A percentile compares a stretch with the other conserved stretches of the same genome.
phyloP scores from a whole-genome alignment of 2,329 filamentous ascomycete genomes.

The Fusarium equiseti region DNA sequence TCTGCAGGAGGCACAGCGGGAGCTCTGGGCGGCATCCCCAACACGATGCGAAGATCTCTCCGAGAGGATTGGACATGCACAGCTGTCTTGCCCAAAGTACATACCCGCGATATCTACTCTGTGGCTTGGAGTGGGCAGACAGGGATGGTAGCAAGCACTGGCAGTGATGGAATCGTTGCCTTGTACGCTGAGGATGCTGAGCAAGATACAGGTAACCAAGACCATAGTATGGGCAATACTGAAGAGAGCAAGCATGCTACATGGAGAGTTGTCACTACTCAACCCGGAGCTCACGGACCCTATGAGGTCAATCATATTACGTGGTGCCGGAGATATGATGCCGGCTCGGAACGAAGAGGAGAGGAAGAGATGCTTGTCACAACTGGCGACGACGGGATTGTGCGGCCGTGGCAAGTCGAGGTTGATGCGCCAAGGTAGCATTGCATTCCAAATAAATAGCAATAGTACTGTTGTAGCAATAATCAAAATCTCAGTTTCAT shows the following conservation, averaged over 20 bases:
- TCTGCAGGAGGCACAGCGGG: conserved; percentile 52
- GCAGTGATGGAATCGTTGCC: conserved; percentile 85
- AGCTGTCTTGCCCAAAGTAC: conserved; percentile 77
- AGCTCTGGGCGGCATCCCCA: conserved; percentile 77
- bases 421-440: conserved; percentile 29
- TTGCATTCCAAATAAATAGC: conserved; percentile 8
- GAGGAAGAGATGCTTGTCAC: conserved; percentile 88
- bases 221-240: conserved; percentile 43
- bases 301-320: conserved; percentile 94
- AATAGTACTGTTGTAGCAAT: not conserved
- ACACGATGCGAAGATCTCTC: conserved; percentile 82
- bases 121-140: conserved; percentile 83
- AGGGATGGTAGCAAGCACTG: conserved; percentile 86
- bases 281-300: conserved; percentile 84
- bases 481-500: not conserved
- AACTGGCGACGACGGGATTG: conserved; percentile 91
- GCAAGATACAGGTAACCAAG: conserved; percentile 40
- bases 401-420: conserved; percentile 82
- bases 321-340: conserved; percentile 86
- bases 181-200: conserved; percentile 66
- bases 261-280: conserved; percentile 79
- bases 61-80: conserved; percentile 89
- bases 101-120: conserved; percentile 86
- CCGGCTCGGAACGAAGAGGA: conserved; percentile 64
- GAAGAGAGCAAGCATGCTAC: conserved; percentile 52